These are phyloP conservation scores for Suillus paluster DNA, from an alignment of 768 basidiomycete genomes.

Conservation along the genomic window DNA sequence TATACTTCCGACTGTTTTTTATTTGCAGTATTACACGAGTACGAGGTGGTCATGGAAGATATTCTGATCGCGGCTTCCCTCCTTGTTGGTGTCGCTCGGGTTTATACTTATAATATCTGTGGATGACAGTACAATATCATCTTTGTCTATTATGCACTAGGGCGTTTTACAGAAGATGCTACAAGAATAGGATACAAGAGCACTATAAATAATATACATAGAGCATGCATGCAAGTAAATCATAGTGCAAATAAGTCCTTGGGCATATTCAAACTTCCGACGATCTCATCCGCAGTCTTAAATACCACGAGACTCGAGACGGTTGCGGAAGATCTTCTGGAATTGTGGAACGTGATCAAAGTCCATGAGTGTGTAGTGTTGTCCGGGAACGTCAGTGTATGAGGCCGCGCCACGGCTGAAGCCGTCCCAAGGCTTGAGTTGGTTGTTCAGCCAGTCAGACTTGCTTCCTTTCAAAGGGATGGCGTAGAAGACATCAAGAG, in stretches of 20 bases:
- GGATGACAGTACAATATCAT: too few relatives aligned
- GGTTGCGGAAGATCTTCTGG: constrained; percentile 22
- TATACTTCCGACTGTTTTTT: too few relatives aligned
- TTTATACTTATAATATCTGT: neutral
- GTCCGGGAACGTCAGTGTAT: constrained; percentile 19
- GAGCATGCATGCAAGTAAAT: neutral
- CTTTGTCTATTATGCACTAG: too few relatives aligned
- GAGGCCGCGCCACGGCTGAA: constrained; percentile 17
- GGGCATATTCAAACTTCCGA: neutral
- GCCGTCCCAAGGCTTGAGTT: constrained; percentile 20
- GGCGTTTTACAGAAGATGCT: neutral
- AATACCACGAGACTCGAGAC: constrained; percentile 26
- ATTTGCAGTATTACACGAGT: too few relatives aligned
- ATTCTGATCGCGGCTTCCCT: too few relatives aligned
- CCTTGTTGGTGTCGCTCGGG: neutral
- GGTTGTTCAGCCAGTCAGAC: constrained; percentile 19
- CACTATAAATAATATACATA: neutral
- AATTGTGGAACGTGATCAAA: constrained; percentile 17
- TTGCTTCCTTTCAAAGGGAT: constrained; percentile 19
- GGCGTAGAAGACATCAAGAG: constrained; percentile 16
- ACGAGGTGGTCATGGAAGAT: too few relatives aligned
- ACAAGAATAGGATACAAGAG: neutral
- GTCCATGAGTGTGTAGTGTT: constrained; percentile 23
- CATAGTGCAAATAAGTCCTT: neutral
- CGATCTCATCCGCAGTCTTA: constrained; percentile 4